Evolutionary conservation across 768 basidiomycete genomes (phyloP).

Genomic region (Phallus indusiatus): DNA sequence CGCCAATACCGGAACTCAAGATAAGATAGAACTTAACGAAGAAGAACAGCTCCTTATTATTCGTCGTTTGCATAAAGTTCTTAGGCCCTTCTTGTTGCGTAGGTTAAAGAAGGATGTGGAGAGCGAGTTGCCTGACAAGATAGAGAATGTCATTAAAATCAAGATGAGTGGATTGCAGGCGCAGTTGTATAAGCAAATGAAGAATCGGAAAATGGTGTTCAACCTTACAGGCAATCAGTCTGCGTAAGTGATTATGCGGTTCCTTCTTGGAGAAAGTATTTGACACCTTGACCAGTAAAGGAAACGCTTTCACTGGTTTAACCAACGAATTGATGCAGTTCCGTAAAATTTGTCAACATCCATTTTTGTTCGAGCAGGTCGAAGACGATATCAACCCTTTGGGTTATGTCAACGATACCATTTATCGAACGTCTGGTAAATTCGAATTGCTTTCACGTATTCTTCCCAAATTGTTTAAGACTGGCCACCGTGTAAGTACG

Average conservation of each 20-base stretch:
- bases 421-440: conserved; percentile 85
- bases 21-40: conserved; percentile 99
- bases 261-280: background rate
- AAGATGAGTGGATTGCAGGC: conserved; percentile 88
- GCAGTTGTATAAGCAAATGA: conserved; percentile 95
- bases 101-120: conserved; percentile 96
- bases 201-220: conserved; percentile 83
- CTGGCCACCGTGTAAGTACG: conserved; percentile 70
- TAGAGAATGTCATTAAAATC: conserved; percentile 96
- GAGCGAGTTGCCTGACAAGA: conserved; percentile 91
- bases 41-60: conserved; percentile 98
- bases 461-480: conserved; percentile 89
- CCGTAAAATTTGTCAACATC: conserved; percentile 97
- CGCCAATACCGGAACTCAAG: conserved; percentile 93
- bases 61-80: conserved; percentile 90
- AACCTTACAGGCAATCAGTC: conserved; percentile 65
- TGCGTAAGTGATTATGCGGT: conserved; percentile 41
- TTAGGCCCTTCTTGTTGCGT: conserved; percentile 87
- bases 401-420: conserved; percentile 72
- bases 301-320: conserved; percentile 74
- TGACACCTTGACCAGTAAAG: conserved; percentile 37
- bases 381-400: conserved; percentile 89
- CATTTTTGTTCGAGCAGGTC: conserved; percentile 91
- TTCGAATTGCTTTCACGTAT: conserved; percentile 86
- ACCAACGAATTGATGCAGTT: conserved; percentile 97